Conservation (phyloP, 371 early-diverging fungal genomes). For the Circinella umbellata region DNA sequence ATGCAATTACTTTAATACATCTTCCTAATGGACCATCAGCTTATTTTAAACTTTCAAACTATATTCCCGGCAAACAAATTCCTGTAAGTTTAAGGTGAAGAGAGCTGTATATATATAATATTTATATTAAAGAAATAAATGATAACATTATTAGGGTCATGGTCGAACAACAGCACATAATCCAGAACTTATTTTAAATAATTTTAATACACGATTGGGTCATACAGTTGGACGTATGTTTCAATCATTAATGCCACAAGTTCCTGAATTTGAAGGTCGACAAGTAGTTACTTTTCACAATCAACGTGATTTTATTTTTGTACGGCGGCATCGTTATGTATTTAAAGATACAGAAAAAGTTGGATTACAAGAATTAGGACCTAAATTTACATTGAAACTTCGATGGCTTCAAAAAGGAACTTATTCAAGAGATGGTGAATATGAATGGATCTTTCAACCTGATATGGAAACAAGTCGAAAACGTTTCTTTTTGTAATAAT, state of each 20-base stretch:
- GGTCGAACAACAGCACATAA: constrained; percentile 84
- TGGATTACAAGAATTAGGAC: constrained; percentile 96
- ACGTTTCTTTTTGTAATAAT: constrained; percentile 74
- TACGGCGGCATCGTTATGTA: constrained; percentile 92
- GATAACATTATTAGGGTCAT: constrained; percentile 62
- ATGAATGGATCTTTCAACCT: constrained; percentile 94
- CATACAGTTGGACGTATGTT: constrained; percentile 97
- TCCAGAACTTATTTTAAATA: constrained; percentile 98
- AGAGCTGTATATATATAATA: too few relatives aligned
- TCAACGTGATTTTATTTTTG: constrained; percentile 99
- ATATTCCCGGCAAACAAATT: constrained; percentile 80
- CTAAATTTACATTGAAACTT: constrained; percentile 95
- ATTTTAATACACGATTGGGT: constrained; percentile 97
- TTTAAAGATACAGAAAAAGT: constrained; percentile 90
- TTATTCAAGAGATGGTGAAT: constrained; percentile 91
- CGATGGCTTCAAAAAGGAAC: constrained; percentile 94
- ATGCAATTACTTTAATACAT: constrained; percentile 92
- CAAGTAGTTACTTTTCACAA: constrained; percentile 98
- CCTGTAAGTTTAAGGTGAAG: constrained; percentile 41
- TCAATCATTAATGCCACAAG: constrained; percentile 95
- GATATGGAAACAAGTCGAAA: constrained; percentile 88
- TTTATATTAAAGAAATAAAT: too few relatives aligned
- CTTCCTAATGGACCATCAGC: constrained; percentile 98
- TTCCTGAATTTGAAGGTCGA: constrained; percentile 94
- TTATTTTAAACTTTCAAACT: constrained; percentile 89